Conservation (phyloP, 257 asterid species). For the Thymus quinquecostatus region DNA sequence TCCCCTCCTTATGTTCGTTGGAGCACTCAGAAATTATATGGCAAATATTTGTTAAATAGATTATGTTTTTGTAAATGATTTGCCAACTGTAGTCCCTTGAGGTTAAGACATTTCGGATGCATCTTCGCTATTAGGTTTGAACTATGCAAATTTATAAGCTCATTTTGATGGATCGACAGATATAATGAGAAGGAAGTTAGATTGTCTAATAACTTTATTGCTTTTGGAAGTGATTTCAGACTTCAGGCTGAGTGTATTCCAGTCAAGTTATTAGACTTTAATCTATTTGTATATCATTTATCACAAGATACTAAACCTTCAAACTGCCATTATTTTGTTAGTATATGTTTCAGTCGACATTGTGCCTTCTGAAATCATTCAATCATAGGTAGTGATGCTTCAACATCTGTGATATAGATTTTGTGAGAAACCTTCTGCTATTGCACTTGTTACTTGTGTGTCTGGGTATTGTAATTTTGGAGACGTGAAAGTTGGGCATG, state of each 20-base stretch:
- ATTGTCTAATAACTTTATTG: not conserved
- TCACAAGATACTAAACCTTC: constrained; percentile 15
- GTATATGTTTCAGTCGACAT: not conserved
- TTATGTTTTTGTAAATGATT: constrained; percentile 1
- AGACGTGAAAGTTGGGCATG: not conserved
- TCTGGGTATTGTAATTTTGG: not conserved
- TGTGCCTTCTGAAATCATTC: not conserved
- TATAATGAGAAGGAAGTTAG: not conserved
- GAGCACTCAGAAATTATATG: not conserved
- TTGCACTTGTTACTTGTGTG: constrained; percentile 1
- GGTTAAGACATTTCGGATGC: not conserved
- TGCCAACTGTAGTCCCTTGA: not conserved
- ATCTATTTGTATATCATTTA: not conserved
- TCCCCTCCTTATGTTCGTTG: not conserved
- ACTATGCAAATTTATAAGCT: not conserved
- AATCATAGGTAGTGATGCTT: constrained; percentile 3
- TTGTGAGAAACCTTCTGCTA: not conserved
- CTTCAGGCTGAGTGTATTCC: too few relatives aligned
- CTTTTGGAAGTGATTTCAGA: constrained; percentile 4
- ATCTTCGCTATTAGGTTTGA: not conserved
- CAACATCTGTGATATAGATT: not conserved
- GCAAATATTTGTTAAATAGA: not conserved
- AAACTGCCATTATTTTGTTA: not conserved
- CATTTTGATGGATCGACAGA: constrained; percentile 9
- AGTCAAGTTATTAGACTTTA: constrained; percentile 8